Evolutionary conservation across 805 yeast species (phyloP).

Genomic region (Saccharomyces paradoxus): DNA sequence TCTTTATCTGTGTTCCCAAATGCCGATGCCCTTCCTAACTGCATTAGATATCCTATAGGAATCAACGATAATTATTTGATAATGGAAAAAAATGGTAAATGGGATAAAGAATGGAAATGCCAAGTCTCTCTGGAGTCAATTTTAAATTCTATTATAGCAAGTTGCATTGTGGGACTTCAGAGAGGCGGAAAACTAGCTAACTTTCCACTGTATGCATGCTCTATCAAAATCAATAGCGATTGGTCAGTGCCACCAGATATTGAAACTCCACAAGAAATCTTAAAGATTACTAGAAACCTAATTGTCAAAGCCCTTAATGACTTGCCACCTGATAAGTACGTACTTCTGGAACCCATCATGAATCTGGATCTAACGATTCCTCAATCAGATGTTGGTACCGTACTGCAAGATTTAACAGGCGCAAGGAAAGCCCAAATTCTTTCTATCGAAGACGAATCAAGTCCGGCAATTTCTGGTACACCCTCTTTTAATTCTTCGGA

Average conservation of each 20-base stretch:
- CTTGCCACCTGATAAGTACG: slow-evolving; percentile 28
- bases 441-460: slow-evolving; percentile 58
- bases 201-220: slow-evolving; percentile 46
- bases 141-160: slow-evolving; percentile 48
- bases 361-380: slow-evolving; percentile 55
- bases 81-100: slow-evolving; percentile 22
- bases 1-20: slow-evolving; percentile 18
- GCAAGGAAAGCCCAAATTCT: slow-evolving; percentile 67
- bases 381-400: slow-evolving; percentile 70
- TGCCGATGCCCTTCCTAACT: slow-evolving; percentile 29
- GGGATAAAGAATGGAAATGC: slow-evolving; percentile 44
- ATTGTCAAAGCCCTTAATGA: slow-evolving; percentile 33
- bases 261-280: slow-evolving; percentile 32
- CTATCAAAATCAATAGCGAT: slow-evolving; percentile 39
- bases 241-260: slow-evolving; percentile 51
- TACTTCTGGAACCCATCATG: slow-evolving; percentile 85
- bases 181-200: slow-evolving; percentile 55
- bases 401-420: slow-evolving; percentile 76
- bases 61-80: slow-evolving; percentile 31
- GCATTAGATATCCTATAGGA: slow-evolving; percentile 18
- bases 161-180: slow-evolving; percentile 53
- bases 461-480: neutral
- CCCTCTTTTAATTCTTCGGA: neutral
- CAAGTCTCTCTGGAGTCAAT: slow-evolving; percentile 41
- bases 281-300: slow-evolving; percentile 41